Conservation (phyloP, 2,329 filamentous ascomycete genomes). For the Aspergillus unguis region DNA sequence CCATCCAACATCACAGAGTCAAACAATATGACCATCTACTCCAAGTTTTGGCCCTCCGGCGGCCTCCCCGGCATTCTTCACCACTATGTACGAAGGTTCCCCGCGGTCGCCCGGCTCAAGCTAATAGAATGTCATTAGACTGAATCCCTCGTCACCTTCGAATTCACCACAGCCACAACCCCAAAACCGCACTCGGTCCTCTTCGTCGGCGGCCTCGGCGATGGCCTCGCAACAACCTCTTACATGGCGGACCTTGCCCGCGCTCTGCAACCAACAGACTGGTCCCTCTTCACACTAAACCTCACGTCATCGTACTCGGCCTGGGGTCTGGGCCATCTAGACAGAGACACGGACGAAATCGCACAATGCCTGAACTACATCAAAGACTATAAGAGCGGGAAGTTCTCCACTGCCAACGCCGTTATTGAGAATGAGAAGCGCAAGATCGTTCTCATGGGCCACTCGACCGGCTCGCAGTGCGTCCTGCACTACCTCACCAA, state of each 20-base stretch:
- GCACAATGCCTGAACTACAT: constrained; percentile 53
- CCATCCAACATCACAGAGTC: neutral
- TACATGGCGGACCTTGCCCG: constrained; percentile 52
- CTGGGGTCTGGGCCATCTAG: constrained; percentile 54
- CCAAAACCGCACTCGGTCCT: constrained; percentile 50
- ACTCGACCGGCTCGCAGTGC: constrained; percentile 67
- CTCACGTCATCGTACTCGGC: constrained; percentile 52
- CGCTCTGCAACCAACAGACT: constrained; percentile 47
- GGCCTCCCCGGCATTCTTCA: constrained; percentile 37
- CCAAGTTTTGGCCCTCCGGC: constrained; percentile 37
- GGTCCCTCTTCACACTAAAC: constrained; percentile 53
- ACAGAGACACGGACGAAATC: constrained; percentile 54
- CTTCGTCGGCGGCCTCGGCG: constrained; percentile 58
- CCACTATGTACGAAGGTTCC: constrained; percentile 31
- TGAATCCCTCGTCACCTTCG: constrained; percentile 40
- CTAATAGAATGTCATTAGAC: constrained; percentile 14
- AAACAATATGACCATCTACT: constrained; percentile 24
- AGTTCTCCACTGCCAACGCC: constrained; percentile 11
- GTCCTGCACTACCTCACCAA: constrained; percentile 60
- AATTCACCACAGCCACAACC: constrained; percentile 31
- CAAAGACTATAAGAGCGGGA: constrained; percentile 32
- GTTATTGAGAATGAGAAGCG: constrained; percentile 19
- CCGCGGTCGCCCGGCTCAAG: neutral
- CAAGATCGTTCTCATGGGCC: constrained; percentile 64
- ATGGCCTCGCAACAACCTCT: constrained; percentile 54